These are phyloP conservation scores for Russula sp. DNA, from an alignment of 768 basidiomycete genomes.

Conservation along the genomic window DNA sequence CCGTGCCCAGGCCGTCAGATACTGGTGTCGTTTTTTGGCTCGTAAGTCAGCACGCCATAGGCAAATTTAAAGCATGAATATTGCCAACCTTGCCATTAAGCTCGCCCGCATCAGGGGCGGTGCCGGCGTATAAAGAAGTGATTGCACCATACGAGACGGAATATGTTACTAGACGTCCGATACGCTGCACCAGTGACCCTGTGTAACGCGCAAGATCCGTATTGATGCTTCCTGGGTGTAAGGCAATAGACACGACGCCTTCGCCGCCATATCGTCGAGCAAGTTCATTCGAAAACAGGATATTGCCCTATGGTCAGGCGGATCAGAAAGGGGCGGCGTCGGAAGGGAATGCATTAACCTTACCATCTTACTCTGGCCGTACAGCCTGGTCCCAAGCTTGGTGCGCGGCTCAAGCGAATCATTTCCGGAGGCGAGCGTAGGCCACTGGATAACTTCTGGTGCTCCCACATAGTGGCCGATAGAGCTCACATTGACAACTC, in stretches of 20 bases:
- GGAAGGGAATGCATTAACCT: not conserved
- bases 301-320: slow-evolving; percentile 18
- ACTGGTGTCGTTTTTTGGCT: not conserved
- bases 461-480: slow-evolving; percentile 26
- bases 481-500: slow-evolving; percentile 28
- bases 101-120: not conserved
- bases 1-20: slow-evolving; percentile 8
- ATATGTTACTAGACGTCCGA: not conserved
- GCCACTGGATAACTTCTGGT: slow-evolving; percentile 26
- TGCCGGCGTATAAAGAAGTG: not conserved
- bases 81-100: not conserved
- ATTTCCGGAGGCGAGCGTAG: slow-evolving; percentile 5
- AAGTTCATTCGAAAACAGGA: slow-evolving; percentile 28
- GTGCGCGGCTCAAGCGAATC: slow-evolving; percentile 6
- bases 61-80: not conserved
- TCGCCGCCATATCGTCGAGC: slow-evolving; percentile 26
- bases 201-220: slow-evolving; percentile 3
- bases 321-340: not conserved
- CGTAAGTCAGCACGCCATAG: not conserved
- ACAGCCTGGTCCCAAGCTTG: slow-evolving; percentile 9
- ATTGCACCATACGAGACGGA: not conserved
- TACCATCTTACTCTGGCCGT: slow-evolving; percentile 16
- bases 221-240: slow-evolving; percentile 3
- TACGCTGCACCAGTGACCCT: not conserved
- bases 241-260: slow-evolving; percentile 24